Evolutionary conservation across 768 basidiomycete species (phyloP).

Genomic region (Paxillus involutus): DNA sequence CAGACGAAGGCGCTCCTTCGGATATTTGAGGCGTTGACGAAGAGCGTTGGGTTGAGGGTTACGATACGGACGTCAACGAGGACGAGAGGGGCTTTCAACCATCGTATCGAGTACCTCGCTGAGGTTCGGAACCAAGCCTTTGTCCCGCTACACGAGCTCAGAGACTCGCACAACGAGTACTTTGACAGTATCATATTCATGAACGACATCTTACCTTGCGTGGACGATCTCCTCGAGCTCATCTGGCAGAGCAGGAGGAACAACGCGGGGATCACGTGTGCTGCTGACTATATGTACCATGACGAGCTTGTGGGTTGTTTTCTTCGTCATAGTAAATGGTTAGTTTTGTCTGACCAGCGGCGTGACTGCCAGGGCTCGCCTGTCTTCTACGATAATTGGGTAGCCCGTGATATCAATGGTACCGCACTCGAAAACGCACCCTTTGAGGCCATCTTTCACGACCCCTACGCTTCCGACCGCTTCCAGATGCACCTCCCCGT

Average conservation of each 20-base stretch:
- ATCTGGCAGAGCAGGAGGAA: constrained; percentile 93
- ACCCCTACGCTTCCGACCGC: constrained; percentile 67
- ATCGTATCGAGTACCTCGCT: constrained; percentile 99
- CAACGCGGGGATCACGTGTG: constrained; percentile 98
- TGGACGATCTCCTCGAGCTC: constrained; percentile 96
- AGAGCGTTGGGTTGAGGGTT: constrained; percentile 87
- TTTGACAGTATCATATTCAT: constrained; percentile 98
- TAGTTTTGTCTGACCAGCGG: not conserved
- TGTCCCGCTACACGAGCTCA: constrained; percentile 90
- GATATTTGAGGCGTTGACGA: constrained; percentile 91
- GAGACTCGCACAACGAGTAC: constrained; percentile 89
- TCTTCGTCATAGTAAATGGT: not conserved
- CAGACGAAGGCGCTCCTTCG: constrained; percentile 96
- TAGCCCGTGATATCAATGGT: constrained; percentile 97
- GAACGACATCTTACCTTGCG: constrained; percentile 98
- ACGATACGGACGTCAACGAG: constrained; percentile 92
- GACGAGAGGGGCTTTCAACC: constrained; percentile 94
- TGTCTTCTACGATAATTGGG: constrained; percentile 99
- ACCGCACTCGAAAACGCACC: constrained; percentile 98
- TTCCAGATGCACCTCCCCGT: constrained; percentile 93
- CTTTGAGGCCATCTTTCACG: constrained; percentile 92
- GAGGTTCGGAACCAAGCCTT: constrained; percentile 99
- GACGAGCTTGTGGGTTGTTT: constrained; percentile 71
- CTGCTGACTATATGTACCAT: constrained; percentile 99
- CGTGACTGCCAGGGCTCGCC: constrained; percentile 56